Conservation (phyloP, 2,329 filamentous ascomycete genomes). For the Ophiostoma sp. region DNA sequence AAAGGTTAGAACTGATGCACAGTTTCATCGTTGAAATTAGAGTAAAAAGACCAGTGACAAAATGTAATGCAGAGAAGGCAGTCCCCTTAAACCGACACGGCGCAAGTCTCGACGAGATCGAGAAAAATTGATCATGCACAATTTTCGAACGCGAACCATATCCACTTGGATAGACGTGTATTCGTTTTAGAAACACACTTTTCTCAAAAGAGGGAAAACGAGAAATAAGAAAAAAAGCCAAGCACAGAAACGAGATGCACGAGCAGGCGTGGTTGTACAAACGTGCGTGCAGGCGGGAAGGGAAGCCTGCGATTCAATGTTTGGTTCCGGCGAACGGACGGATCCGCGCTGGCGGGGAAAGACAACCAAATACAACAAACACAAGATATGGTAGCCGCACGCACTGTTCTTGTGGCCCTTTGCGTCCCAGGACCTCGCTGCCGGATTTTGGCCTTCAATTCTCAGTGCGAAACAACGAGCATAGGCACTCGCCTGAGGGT, state of each 20-base stretch:
- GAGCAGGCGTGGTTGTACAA: not conserved
- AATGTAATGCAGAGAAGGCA: not conserved
- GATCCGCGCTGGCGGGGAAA: not conserved
- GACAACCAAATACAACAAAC: not conserved
- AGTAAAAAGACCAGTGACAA: not conserved
- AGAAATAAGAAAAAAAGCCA: not conserved
- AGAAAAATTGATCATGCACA: no score
- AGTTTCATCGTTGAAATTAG: not conserved
- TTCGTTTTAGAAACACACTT: not conserved
- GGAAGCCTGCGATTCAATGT: not conserved
- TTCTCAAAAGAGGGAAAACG: no score
- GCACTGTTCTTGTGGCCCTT: no score
- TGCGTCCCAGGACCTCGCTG: not conserved
- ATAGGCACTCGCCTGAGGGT: not conserved
- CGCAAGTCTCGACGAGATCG: not conserved
- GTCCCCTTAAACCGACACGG: not conserved
- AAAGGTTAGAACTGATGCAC: constrained; percentile 32
- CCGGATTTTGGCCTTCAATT: not conserved
- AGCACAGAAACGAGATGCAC: not conserved
- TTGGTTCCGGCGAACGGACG: constrained; percentile 4
- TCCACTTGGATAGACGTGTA: not conserved
- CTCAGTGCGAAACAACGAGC: not conserved
- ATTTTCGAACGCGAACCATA: no score
- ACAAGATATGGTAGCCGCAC: not conserved
- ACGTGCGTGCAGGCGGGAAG: not conserved